phyloP scores from a whole-genome alignment of 2,329 filamentous ascomycete genomes.

The Apiospora saccharicola region DNA sequence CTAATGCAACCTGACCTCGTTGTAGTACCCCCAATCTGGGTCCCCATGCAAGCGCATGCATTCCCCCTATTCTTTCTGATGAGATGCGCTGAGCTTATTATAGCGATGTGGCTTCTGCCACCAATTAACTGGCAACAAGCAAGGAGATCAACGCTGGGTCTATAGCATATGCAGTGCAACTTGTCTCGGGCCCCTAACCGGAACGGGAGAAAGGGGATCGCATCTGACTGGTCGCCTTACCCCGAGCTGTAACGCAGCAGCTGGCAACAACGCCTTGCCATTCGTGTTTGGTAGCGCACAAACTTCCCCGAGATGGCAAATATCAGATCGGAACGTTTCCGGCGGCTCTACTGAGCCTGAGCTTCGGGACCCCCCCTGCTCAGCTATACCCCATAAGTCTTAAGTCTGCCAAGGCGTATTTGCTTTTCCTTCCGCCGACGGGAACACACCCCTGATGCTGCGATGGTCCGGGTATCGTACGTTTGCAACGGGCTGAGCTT shows the following conservation, averaged over 20 bases:
- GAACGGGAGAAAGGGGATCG: not conserved
- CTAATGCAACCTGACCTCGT: not conserved
- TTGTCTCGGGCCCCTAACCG: not conserved
- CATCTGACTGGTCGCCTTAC: not conserved
- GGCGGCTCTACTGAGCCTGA: not conserved
- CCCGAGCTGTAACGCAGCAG: not conserved
- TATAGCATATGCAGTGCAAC: not conserved
- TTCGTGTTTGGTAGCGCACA: not conserved
- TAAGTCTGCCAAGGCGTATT: not conserved
- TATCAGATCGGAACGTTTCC: not conserved
- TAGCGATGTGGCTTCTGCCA: not conserved
- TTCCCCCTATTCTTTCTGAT: not conserved
- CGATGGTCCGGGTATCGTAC: not conserved
- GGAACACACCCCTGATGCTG: not conserved
- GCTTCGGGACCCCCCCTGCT: not conserved
- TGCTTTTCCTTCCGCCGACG: not conserved
- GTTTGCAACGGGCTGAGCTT: not conserved
- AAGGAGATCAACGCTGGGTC: not conserved
- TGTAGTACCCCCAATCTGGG: not conserved
- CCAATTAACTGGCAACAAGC: not conserved
- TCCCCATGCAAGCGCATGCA: not conserved
- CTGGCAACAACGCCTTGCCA: not conserved
- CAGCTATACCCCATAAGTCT: not conserved
- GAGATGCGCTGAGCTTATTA: slow-evolving; percentile 1
- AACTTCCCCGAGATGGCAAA: not conserved